Conservation (phyloP, 1,139 yeast genomes). For the Scheffersomyces insectosa region DNA sequence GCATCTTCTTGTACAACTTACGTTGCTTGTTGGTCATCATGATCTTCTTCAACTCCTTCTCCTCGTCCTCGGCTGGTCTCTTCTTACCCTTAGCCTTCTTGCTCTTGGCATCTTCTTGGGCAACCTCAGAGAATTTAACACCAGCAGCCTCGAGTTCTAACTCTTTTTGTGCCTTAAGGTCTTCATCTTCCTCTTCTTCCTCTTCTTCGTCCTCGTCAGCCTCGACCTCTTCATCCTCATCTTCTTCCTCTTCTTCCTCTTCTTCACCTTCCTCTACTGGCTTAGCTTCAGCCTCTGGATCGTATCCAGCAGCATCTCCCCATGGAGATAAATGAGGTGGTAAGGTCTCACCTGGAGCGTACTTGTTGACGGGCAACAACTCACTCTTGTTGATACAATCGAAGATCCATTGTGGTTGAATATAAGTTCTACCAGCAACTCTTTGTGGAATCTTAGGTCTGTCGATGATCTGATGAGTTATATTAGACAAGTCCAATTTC, state of each 20-base stretch:
- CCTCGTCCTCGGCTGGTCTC: constrained; percentile 62
- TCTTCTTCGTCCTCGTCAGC: constrained; percentile 50
- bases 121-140: constrained; percentile 65
- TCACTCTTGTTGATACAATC: constrained; percentile 82
- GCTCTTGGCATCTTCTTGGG: constrained; percentile 31
- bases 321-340: constrained; percentile 99
- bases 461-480: constrained; percentile 94
- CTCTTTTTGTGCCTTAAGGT: constrained; percentile 73
- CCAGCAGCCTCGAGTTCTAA: constrained; percentile 91
- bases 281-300: constrained; percentile 62
- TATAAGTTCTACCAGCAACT: constrained; percentile 88
- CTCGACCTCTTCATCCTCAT: constrained; percentile 48
- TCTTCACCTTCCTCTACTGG: constrained; percentile 38
- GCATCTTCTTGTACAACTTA: constrained; percentile 93
- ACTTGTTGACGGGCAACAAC: constrained; percentile 72
- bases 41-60: constrained; percentile 83
- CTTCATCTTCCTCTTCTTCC: constrained; percentile 57
- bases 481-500: constrained; percentile 60
- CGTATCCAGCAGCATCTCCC: constrained; percentile 93
- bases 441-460: constrained; percentile 78
- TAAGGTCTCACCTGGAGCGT: constrained; percentile 91
- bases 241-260: constrained; percentile 55
- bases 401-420: constrained; percentile 98
- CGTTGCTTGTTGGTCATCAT: constrained; percentile 98
- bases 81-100: constrained; percentile 32